Base-by-base conservation (phyloP, 257 asterid genomes). In the Datura wrightii region DNA sequence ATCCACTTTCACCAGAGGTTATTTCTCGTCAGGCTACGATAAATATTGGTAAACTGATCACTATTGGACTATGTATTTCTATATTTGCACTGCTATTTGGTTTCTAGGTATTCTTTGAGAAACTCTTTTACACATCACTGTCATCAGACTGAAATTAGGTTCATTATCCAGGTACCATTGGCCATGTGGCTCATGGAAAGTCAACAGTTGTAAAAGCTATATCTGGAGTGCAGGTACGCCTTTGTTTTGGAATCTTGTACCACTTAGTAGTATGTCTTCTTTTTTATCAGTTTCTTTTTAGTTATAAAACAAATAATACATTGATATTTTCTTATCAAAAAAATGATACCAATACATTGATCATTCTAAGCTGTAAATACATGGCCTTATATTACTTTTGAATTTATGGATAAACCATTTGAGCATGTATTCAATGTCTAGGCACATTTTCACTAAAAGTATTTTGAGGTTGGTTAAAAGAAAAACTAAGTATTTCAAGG, bases 21-120 rank as follows among this genome's bases (percentile, higher is more conserved):
- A 96, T 96, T 85, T 94, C 99, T 87, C 98, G 99, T 82, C 99
- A 96, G 91, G 99, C 99, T 10, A 96, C 98, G 8, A 96, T 96
- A 74, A 96, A 96, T 85, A 94, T 96, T 48, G 98, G 98, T 96
- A 80, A 54, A 80, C 82, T 84, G 54, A 52, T 82, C n/a, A 8
- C 80, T 72, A 15, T 8, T 36, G 44, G 13, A 53, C 48, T 37
- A 50, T 34, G 42, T 76, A 13, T 50, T 76, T 50, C 46, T 76
- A 8, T 50, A 24, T 50, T 10, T 31, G 6, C 14, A 31, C 62
- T 50, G 44, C 13, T 3, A 7, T 76, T 31, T 11, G 62, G 4
- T 48, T 50, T 74, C 36, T 46, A 48, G 5, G 59, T 52, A n/a
- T 44, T 6, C 42, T 74, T 48, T 74, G 81, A 74, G 42, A 48